Base-by-base conservation (phyloP, 2,329 filamentous ascomycete species). In the Penicillium corylophilum region DNA sequence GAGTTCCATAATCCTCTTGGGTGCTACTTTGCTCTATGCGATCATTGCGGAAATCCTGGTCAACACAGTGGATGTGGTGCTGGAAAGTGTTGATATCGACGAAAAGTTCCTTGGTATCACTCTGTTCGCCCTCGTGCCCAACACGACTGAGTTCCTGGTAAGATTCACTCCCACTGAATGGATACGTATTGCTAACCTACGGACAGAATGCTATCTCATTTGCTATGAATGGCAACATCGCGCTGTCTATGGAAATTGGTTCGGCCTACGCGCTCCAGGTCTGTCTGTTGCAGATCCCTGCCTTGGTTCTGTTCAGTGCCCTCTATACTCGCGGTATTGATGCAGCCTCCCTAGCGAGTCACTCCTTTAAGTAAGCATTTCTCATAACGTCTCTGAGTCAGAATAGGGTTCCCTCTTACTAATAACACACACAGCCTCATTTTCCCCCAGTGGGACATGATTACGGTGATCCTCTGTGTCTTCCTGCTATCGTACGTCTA, bases 151-250 rank as follows among this genome's bases (percentile, higher is more conserved):
- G 69, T 99, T 99, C 69, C 72, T 99, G 78, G 88, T 93, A 80
- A 76, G 85, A 74, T 46, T n/a, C 10, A 10, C 16, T 13, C 20
- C 20, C 33, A 46, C 23, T 40, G 13, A 12, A 9, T 31, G 9
- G 31, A 12, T 10, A 15, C 13, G 12, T 10, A 40, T 46, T 10
- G 41, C 54, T 62, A n/a, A 56, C 53, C 29, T 22, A 12, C n/a
- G 31, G 28, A 40, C 53, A 91, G 86, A 99, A 99, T 73, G 94
- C 93, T 69, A 99, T 99, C 53, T 96, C 92, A 0, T 99, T 99
- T 70, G 94, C 94, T 48, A 99, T 99, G 93, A 97, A 99, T 67
- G 94, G 94, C 54, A 99, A 99, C 71, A 97, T 99, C 71, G 94
- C 94, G 0, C 78, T 99, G 16, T 96, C 91, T 33, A 99, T 99